These are phyloP conservation scores for Diaporthe sp. DNA, from an alignment of 2,329 filamentous ascomycete species.

Conservation along the genomic window DNA sequence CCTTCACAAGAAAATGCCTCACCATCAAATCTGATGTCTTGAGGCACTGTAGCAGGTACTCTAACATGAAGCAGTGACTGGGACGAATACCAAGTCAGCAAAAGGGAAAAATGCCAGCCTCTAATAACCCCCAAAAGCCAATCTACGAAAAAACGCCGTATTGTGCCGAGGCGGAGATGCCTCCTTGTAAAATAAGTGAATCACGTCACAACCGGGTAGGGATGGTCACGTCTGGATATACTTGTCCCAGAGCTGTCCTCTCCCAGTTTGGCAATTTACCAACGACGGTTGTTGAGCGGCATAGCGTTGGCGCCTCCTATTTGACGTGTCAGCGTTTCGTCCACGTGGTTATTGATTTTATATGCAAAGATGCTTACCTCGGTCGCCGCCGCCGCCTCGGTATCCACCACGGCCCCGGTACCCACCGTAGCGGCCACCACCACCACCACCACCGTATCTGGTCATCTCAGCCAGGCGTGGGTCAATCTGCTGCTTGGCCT, in stretches of 20 bases:
- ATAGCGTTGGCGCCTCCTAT: conserved; percentile 58
- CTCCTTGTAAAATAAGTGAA: conserved; percentile 26
- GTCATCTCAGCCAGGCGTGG: conserved; percentile 96
- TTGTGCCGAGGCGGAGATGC: conserved; percentile 29
- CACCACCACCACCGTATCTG: conserved; percentile 88
- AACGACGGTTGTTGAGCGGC: conserved; percentile 61
- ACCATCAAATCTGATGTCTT: background rate
- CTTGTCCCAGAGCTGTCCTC: background rate
- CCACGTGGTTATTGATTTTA: conserved; percentile 21
- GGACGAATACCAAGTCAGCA: conserved; percentile 30
- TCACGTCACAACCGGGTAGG: conserved; percentile 11
- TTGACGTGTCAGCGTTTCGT: conserved; percentile 30
- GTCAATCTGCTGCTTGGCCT: conserved; percentile 98
- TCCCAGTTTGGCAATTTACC: conserved; percentile 49
- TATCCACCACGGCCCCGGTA: conserved; percentile 69
- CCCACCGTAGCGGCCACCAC: conserved; percentile 79
- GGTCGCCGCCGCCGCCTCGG: conserved; percentile 53
- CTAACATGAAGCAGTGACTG: conserved; percentile 30
- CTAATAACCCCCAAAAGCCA: conserved; percentile 32
- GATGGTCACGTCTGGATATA: background rate
- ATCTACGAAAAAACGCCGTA: conserved; percentile 36
- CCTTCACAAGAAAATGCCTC: conserved; percentile 3
- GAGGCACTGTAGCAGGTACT: conserved; percentile 22
- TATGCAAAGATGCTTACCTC: conserved; percentile 37
- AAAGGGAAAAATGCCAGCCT: conserved; percentile 32